Evolutionary conservation across 352 stramenopile species (phyloP), one percentile per base, ranked within the genome.

Genomic region (Elongisporangium senticosum): DNA sequence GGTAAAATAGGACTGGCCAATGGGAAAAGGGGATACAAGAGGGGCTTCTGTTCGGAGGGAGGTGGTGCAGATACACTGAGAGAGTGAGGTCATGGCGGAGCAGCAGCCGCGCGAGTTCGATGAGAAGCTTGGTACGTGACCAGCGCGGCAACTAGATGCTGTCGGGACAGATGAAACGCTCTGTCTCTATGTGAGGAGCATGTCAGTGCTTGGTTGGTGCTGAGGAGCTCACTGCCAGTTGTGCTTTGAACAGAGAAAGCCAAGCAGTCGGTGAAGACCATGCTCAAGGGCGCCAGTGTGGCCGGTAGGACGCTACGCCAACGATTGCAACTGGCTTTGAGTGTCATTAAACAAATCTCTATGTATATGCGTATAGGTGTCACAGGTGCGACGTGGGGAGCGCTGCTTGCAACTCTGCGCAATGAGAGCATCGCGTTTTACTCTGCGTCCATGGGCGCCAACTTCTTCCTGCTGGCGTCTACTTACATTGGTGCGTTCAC

Each of bases 351-450:
- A 1, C 24, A 2, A 48, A n/a, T 49, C 0, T 55, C 23, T 7
- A 15, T 48, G 49, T 10, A 37, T 37, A 2, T 22, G 54, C 20
- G 2, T 19, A 19, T 33, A 87, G 77, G 83, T 4, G 51, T 71
- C 1, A 71, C 71, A 6, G 86, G 86, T 43, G 86, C 79, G 2
- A 70, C 71, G 5, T 76, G 72, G 58, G 86, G 86, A 23, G 79
- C 69, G 6, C 69, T 75, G 22, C 68, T 95, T 19, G 86, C 86
- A 2, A 74, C 75, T 20, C 51, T 90, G 24, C 81, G 86, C 48
- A 87, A 90, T 40, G 79, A 95, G 43, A 92, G 76, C 55, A 70
- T 90, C 53, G 75, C 72, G 59, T 95, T 95, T 55, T 95, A 91
- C 62, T 66, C 86, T 17, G 79, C 86, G 11, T 90, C 83, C 21